Evolutionary conservation across 345 rosid species (phyloP).

Genomic region (Conringia planisiliqua): DNA sequence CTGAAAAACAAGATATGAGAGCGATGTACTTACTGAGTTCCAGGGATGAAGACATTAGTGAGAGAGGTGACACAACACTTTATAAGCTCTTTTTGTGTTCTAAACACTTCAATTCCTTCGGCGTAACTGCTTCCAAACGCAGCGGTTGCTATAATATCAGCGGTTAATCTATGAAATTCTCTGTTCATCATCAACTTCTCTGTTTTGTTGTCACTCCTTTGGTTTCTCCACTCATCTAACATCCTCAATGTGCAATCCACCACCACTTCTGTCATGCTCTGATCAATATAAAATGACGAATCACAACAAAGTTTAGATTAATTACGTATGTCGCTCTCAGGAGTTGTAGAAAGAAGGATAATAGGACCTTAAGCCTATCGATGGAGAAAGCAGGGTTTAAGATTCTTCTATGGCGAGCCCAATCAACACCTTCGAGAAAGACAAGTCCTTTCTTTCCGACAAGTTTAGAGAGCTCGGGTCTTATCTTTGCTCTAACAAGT

Average conservation of each 20-base stretch:
- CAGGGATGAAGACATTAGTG: conserved; percentile 33
- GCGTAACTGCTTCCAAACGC: conserved; percentile 48
- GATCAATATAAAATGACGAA: not conserved
- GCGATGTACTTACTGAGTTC: conserved; percentile 31
- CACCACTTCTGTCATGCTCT: conserved; percentile 29
- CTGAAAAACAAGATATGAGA: not conserved
- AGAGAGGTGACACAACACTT: not conserved
- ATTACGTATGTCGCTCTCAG: not conserved
- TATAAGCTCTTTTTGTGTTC: conserved; percentile 38
- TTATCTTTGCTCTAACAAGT: not conserved
- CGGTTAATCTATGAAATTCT: conserved; percentile 36
- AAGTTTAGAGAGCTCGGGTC: not conserved
- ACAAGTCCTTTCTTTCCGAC: not conserved
- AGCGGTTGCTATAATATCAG: conserved; percentile 41
- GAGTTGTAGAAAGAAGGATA: not conserved
- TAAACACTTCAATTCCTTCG: conserved; percentile 42
- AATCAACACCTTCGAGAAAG: not conserved
- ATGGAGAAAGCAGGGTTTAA: conserved; percentile 1
- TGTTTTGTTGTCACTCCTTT: not conserved
- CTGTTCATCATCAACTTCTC: not conserved
- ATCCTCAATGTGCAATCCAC: conserved; percentile 20
- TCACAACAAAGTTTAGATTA: not conserved
- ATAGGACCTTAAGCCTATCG: not conserved
- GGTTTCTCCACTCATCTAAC: conserved; percentile 38
- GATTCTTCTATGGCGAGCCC: not conserved